Evolutionary conservation across 257 asterid genomes (phyloP), one percentile per base, ranked within the genome.

Genomic region (Linaria vulgaris): DNA sequence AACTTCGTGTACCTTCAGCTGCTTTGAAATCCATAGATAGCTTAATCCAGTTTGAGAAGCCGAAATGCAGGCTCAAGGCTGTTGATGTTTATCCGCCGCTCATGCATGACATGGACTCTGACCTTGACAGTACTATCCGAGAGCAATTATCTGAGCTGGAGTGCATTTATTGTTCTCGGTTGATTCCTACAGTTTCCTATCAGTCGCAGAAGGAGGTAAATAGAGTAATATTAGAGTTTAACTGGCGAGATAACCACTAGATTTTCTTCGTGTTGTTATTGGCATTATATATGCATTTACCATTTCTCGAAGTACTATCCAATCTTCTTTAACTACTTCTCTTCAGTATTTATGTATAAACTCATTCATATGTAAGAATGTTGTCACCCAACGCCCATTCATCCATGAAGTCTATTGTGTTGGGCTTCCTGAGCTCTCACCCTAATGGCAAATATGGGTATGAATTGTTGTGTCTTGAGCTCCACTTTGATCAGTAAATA

Each of bases 131-230:
- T 67, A 73, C 80, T 61, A 79, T 94, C 59, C 78, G 97, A 37
- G 95, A 90, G 74, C 79, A 79, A 58, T 76, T 94, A 69, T 85
- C 96, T 41, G 94, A 85, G 66, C 71, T 72, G 34, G 84, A 77
- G 43, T 94, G 99, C 82, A 74, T 66, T 70, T 77, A 71, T 71
- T 94, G 99, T 75, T 87, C 80, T 45, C 82, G 78, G 44, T 69
- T 87, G 52, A 80, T 87, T 69, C 75, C 96, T 30, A 64, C 78
- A 5, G 78, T 74, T 22, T 80, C 81, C 75, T 94, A 85, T 70
- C 97, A 90, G 74, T 94, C 99, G 10, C 95, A 87, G 78, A 94
- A 90, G 69, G 99, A 89, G 99, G 99, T 92, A 83, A 67, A 62
- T 54, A 23, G 27, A 23, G 3, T 66, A 1, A 20, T 44, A 39